Evolutionary conservation across 768 basidiomycete genomes (phyloP), one percentile per base, ranked within the genome.

Genomic region (Termitomyces sp.): DNA sequence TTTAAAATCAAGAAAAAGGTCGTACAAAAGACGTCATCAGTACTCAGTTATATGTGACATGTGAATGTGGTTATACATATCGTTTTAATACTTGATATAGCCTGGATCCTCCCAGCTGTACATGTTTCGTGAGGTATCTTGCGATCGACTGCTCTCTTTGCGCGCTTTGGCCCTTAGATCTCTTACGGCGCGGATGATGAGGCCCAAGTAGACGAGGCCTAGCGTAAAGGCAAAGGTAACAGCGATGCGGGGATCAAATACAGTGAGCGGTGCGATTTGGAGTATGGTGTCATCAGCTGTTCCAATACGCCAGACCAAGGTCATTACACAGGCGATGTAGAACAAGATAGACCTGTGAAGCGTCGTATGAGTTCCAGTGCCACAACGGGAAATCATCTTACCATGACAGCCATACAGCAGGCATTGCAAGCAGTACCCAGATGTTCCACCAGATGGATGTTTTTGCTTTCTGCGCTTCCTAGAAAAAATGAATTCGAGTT

Each of bases 341-440:
- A 83, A 74, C 9, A 88, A 72, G 78, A 90, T 84, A 0, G 89
- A 84, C 83, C 83, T 84, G 19, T n/a, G 23, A 44, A 43, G 19
- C 3, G 29, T 11, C 40, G 19, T 16, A 14, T 37, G 16, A n/a
- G 52, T 21, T 6, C 29, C 10, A 12, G 8, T 1, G 29, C 12
- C 27, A n/a, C 21, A 14, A 11, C 14, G 7, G 21, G 14, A 32
- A 12, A 29, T 35, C 2, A 5, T 53, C 66, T n/a, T 60, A 84
- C 87, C 86, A 90, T 5, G 86, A 78, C 55, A 89, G 78, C 84
- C 86, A 90, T 5, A 89, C 70, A 0, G 78, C 82, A 0, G 89
- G 89, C 74, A 85, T 76, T 2, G 84, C 78, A 41, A 86, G 71
- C 10, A 86, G 56, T 5, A 86, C 79, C 84, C 85, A 86, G 14